Conservation (phyloP, 805 yeast species). For the Wickerhamomyces tratensis region DNA sequence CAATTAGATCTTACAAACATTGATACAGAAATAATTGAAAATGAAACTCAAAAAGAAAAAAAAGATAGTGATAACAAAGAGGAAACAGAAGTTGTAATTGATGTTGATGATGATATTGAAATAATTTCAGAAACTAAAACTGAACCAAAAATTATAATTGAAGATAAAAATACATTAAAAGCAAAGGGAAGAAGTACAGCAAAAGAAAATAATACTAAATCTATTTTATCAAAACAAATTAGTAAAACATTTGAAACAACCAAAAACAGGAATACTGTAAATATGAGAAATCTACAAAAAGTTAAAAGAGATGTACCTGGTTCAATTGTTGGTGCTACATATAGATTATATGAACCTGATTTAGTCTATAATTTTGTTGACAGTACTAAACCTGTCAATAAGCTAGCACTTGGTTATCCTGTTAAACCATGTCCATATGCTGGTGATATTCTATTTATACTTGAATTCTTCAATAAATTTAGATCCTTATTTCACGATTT, state of each 20-base stretch:
- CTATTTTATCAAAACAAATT: no score
- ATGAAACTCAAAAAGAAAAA: no score
- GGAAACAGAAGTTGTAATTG: background rate
- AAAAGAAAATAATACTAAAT: conserved; percentile 1
- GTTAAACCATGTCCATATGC: conserved; percentile 17
- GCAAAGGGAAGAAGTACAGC: conserved; percentile 15
- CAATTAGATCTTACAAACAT: no score
- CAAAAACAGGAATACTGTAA: background rate
- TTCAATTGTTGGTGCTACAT: conserved; percentile 10
- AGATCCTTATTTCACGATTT: conserved; percentile 8
- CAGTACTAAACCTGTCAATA: background rate
- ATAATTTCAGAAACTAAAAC: background rate
- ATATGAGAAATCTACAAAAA: background rate
- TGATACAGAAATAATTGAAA: no score
- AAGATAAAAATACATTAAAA: conserved; percentile 10
- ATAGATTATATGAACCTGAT: conserved; percentile 8
- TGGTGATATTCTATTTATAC: conserved; percentile 10
- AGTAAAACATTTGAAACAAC: background rate
- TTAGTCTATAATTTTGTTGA: background rate
- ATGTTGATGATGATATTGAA: no score
- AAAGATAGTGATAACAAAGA: background rate
- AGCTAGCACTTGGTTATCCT: conserved; percentile 14
- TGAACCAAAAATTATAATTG: conserved; percentile 9
- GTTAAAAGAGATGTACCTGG: conserved; percentile 15
- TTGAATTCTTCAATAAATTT: conserved; percentile 15